Evolutionary conservation across 768 basidiomycete genomes (phyloP).

Genomic region (Pulveroboletus sp.): DNA sequence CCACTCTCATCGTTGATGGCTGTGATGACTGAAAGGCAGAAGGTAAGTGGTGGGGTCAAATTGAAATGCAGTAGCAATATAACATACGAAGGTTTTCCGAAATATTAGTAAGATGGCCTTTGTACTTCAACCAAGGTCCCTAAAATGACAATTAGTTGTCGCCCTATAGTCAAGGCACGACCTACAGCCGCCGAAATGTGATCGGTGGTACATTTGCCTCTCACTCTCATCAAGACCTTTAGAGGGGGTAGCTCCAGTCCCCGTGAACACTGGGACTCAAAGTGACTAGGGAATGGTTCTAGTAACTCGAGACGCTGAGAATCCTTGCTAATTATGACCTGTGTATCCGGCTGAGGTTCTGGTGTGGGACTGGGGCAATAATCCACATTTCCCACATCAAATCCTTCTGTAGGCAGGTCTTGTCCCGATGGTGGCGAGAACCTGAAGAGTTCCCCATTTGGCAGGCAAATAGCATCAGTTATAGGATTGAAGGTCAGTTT

Average conservation of each 20-base stretch:
- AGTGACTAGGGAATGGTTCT: conserved; percentile 81
- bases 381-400: conserved; percentile 66
- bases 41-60: conserved; percentile 4
- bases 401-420: conserved; percentile 81
- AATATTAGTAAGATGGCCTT: conserved; percentile 94
- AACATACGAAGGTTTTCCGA: conserved; percentile 88
- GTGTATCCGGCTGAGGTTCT: conserved; percentile 68
- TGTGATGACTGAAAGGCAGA: conserved; percentile 68
- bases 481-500: conserved; percentile 92
- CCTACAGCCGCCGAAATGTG: conserved; percentile 94
- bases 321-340: conserved; percentile 71
- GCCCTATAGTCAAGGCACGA: conserved; percentile 7
- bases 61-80: background rate
- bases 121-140: conserved; percentile 99
- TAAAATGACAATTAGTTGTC: conserved; percentile 26
- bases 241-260: conserved; percentile 76
- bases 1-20: conserved; percentile 95
- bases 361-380: conserved; percentile 81
- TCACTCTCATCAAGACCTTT: conserved; percentile 84
- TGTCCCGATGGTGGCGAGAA: conserved; percentile 83
- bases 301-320: conserved; percentile 87
- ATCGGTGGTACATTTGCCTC: conserved; percentile 99
- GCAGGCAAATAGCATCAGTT: conserved; percentile 65
- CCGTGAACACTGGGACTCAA: conserved; percentile 47
- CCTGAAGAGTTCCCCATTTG: conserved; percentile 76